Base-by-base conservation (phyloP, 164 flowering plant species). In the Houttuynia cordata region DNA sequence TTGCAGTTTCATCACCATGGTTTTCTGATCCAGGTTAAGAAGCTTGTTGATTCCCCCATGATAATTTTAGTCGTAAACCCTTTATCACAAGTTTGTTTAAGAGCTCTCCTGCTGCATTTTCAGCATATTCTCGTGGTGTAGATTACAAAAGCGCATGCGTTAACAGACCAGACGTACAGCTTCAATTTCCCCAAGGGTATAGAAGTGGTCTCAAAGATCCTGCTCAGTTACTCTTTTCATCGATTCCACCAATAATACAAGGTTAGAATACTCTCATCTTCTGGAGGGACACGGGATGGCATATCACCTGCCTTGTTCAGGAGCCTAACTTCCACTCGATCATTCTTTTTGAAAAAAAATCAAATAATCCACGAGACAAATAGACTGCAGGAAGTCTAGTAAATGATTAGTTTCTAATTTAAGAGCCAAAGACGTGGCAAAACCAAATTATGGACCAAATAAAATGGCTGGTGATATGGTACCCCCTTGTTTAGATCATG, bases 81-180 rank as follows among this genome's bases (percentile, higher is more conserved):
- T 85, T 89, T 24, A 92, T 74, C 25, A 92, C 98, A 20, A 92
- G 86, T 63, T 84, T 89, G 74, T 92, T 87, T 15, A 91, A 80
- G 47, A 92, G 95, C 71, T 92, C 96, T 63, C 84, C 93, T 9
- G 97, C 97, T 49, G 98, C 98, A 70, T 83, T 92, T 73, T 89
- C 96, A 8, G 98, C 93, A 60, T 78, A 96, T 77, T 92, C 97
- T 71, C 98, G 93, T 87, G 24, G 98, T 89, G 81, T 92, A 92
- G 13, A 96, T 83, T n/a, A 92, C 91, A 67, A 92, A 92, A 23
- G 96, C 96, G 62, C 95, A 87, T 3, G 93, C 96, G 78, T 58
- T 83, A 86, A 42, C 76, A 81, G 19, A 87, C 91, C 81, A 87
- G 79, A 40, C 87, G 78, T 18, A 92, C 62, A 1, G 96, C 83